phyloP scores from a whole-genome alignment of 2,329 filamentous ascomycete species.

The Sclerotinia spermophila region DNA sequence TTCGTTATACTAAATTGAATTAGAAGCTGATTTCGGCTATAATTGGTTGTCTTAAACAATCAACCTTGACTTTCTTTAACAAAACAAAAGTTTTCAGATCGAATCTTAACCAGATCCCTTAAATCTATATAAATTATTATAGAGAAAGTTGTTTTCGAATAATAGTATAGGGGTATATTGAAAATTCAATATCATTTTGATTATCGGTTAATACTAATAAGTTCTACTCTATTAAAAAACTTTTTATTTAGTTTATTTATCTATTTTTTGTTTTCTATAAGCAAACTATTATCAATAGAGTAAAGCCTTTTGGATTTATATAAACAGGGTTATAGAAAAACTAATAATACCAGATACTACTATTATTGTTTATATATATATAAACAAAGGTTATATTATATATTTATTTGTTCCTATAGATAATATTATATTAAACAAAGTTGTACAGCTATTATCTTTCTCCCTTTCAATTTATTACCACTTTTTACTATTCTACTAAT shows the following conservation, averaged over 20 bases:
- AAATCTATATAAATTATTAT: too few species aligned
- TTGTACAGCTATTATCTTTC: not conserved
- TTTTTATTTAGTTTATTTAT: not conserved
- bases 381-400: not conserved
- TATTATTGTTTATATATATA: not conserved
- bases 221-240: not conserved
- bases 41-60: too few species aligned
- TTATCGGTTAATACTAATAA: too few species aligned
- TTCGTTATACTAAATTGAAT: not conserved
- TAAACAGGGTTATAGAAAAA: not conserved
- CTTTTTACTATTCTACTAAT: not conserved
- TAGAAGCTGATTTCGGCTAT: not conserved
- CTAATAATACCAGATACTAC: fast-evolving
- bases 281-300: not conserved
- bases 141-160: too few species aligned
- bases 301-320: not conserved
- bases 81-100: too few species aligned
- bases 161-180: too few species aligned
- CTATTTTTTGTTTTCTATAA: not conserved
- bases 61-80: too few species aligned
- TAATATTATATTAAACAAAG: not conserved
- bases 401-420: not conserved
- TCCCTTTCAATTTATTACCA: not conserved
- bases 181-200: too few species aligned
- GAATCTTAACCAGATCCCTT: too few species aligned